Base-by-base conservation (phyloP, 805 yeast species). In the Yamadazyma ubonensis region DNA sequence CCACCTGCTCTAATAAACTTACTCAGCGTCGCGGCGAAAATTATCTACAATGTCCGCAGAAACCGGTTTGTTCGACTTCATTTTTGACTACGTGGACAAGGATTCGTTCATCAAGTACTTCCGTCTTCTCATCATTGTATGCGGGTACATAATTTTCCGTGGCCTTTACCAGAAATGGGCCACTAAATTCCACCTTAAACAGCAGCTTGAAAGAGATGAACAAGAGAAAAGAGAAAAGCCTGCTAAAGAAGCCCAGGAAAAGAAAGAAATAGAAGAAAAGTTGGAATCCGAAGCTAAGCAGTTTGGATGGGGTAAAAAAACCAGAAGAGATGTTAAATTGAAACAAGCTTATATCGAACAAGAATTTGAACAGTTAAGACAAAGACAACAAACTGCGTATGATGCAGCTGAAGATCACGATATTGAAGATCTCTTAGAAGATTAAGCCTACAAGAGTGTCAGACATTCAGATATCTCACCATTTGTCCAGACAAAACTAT, bases 251-350 rank as follows among this genome's bases (percentile, higher is more conserved):
- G 63, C 57, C 20, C 52, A 57, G 25, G 71, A 65, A 21, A 59
- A 67, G 34, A 58, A 66, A 30, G 64, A 65, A 29, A 52, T 55
- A 16, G 50, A 54, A 36, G 44, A 52, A 28, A 41, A 48, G 36
- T 56, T 68, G 48, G 54, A 58, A 31, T 35, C 48, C 9, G 71
- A 67, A 49, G 79, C 79, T 25, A 55, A 64, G 27, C 48, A 70
- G 4, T 84, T 84, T 68, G 91, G 93, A 20, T 84, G 89, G 88
- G 93, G 93, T 40, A 85, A 84, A 57, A 73, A 73, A 53, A 83
- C 90, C 5, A 75, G 90, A 66, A 67, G 69, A 48, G 70, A 69
- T 43, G 78, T 77, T 29, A 75, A 77, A 58, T 66, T 68, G 43
- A 79, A 79, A 50, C 75, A 80, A 50, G 67, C 75, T 41, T 47